A percentile compares a stretch with the other conserved stretches of the same genome.
These are phyloP conservation scores for Drosera spatulata DNA, from an alignment of 179 eudicot genomes.

Conservation along the genomic window DNA sequence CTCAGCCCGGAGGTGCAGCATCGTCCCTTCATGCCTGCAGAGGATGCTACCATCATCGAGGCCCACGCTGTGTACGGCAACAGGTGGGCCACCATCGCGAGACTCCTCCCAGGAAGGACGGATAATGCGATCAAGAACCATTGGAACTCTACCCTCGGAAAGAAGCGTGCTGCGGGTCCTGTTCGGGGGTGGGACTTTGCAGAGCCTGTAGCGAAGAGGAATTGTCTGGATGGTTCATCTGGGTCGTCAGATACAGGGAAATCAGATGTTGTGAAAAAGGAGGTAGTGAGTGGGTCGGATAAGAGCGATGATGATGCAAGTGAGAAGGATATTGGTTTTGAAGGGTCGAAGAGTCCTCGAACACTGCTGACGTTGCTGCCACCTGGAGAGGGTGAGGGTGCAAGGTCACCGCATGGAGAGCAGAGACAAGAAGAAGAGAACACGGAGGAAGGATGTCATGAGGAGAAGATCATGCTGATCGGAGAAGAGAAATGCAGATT, in stretches of 20 bases:
- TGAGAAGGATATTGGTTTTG: neutral
- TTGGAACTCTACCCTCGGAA: conserved; percentile 10
- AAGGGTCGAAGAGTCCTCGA: conserved; percentile 14
- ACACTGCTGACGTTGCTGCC: conserved; percentile 32
- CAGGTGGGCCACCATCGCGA: conserved; percentile 60
- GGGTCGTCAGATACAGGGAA: no score
- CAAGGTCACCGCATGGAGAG: conserved; percentile 6
- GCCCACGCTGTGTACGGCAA: conserved; percentile 52
- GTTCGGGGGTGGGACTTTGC: no score
- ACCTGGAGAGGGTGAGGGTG: conserved; percentile 17
- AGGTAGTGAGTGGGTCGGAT: neutral
- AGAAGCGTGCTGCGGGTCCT: conserved; percentile 4
- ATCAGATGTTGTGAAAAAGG: neutral
- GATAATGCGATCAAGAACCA: conserved; percentile 49
- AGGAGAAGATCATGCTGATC: conserved; percentile 1
- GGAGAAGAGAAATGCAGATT: conserved; percentile 9
- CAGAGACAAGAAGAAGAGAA: neutral
- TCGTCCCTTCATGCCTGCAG: conserved; percentile 37
- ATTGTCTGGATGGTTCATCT: no score
- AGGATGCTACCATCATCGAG: conserved; percentile 34
- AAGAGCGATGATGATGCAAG: conserved; percentile 1
- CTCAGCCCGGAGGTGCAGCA: conserved; percentile 55
- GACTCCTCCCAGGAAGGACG: conserved; percentile 48
- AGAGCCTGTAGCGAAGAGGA: no score
- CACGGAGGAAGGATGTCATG: neutral